phyloP scores from a whole-genome alignment of 768 basidiomycete species.

The Boletus reticulatus region DNA sequence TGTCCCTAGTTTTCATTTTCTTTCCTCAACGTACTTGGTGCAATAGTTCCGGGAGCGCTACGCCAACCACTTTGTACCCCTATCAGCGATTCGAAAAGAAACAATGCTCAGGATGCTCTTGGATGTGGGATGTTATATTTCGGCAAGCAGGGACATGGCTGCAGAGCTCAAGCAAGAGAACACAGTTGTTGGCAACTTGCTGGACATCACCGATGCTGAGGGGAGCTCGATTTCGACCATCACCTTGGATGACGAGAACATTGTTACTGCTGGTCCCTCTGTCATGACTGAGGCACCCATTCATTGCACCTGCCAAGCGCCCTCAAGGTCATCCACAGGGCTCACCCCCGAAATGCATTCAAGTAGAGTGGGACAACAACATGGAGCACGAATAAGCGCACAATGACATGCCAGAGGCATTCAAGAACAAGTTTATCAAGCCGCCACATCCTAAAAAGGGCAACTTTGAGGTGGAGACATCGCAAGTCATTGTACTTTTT shows the following conservation, averaged over 20 bases:
- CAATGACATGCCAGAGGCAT: too few species aligned
- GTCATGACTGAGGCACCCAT: not conserved
- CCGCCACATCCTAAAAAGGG: too few species aligned
- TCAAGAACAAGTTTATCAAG: too few species aligned
- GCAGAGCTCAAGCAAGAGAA: constrained; percentile 16
- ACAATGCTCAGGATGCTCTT: constrained; percentile 40
- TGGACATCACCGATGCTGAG: constrained; percentile 38
- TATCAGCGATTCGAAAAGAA: constrained; percentile 43
- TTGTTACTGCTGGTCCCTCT: not conserved
- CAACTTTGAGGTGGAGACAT: too few species aligned
- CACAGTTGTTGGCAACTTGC: constrained; percentile 30
- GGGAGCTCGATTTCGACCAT: constrained; percentile 31
- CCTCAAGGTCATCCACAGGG: constrained; percentile 20
- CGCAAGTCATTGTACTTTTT: too few species aligned
- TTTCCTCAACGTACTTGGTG: not conserved
- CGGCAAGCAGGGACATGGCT: constrained; percentile 42
- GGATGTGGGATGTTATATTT: constrained; percentile 44
- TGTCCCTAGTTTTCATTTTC: not conserved
- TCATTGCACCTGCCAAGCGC: constrained; percentile 8
- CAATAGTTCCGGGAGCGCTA: constrained; percentile 75
- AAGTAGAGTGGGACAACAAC: constrained; percentile 2
- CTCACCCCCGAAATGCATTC: constrained; percentile 16
- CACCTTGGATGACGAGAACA: not conserved
- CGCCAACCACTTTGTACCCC: constrained; percentile 64
- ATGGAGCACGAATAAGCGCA: too few species aligned